Base-by-base conservation (phyloP, 768 basidiomycete genomes). In the Zangia roseola region DNA sequence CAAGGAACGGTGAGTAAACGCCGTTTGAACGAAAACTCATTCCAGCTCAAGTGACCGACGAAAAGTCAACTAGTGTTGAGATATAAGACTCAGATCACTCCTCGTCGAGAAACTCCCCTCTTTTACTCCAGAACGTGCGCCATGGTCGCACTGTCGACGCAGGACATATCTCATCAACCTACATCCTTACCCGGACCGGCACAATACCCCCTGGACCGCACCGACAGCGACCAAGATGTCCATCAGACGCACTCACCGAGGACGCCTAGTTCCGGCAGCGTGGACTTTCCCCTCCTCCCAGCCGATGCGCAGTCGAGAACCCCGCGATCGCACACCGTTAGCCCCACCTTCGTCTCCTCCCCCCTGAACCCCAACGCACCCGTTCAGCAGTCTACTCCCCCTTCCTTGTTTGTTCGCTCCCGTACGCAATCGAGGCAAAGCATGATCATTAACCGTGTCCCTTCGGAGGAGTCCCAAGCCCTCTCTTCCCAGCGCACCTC, bases 131-230 rank as follows among this genome's bases (percentile, higher is more conserved):
- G 45, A 38, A 44, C 57, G 37, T 49, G 28, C n/a, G 17, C 23
- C 21, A 61, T 60, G 5, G 75, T 76, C 0, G 67, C 57, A 3
- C 80, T 74, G 0, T 80, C 83, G 2, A 80, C 58, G 1, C 73
- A 55, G 82, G 86, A 2, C 82, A 78, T 0, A 69, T 74, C 10
- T 73, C 71, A 19, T 73, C 77, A 14, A 83, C 59, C 76, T 77
- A 30, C 21, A 3, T n/a, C 21, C 17, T 33, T 44, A 10, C 21
- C 19, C 14, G n/a, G n/a, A n/a, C 33, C 52, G 10, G 26, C 20
- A 12, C 48, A 24, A 17, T 37, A 26, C 38, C 16, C 42, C 10
- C 2, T 45, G 26, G 58, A 53, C 8, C 47, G 10, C 24, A 20
- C 45, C 2, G 52, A 55, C 8, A 49, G 47, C 23, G 53, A 55